Base-by-base conservation (phyloP, 2,329 filamentous ascomycete species). In the Amesomyces nigricolor region DNA sequence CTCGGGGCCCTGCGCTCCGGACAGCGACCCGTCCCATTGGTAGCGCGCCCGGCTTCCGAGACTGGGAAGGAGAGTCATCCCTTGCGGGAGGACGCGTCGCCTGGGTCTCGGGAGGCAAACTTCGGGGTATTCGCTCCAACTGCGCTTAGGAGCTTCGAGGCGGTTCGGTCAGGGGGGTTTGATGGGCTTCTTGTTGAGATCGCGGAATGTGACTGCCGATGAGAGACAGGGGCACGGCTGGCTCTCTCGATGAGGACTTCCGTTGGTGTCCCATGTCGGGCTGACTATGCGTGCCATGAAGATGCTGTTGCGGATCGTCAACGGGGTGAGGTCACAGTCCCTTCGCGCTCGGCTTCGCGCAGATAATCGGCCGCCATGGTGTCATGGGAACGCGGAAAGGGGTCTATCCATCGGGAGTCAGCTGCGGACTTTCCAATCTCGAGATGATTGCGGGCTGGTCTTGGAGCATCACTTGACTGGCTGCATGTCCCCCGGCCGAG, bases 391-490 rank as follows among this genome's bases (percentile, higher is more conserved):
- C 11, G 32, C 5, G 22, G 38, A 35, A 43, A 46, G 45, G 26
- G 30, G 39, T 14, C 54, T 57, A 45, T 35, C 49, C 42, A 46
- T 30, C 37, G 52, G 17, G 56, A 53, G 56, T 55, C 52, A 55
- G 49, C 52, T 51, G 47, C 37, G 47, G 30, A 22, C 29, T 39
- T 30, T 48, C 43, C 32, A 46, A 44, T 48, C 43, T 51, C 38
- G 37, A 22, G 38, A 49, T 50, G 46, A 51, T 43, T 32, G 44
- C 14, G 47, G 35, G 44, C 19, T 51, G 35, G 22, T 35, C 17
- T 10, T 7, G 16, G 17, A 16, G 7, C 39, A 50, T 58, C 53
- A 53, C 47, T 56, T 58, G 57, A 58, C 53, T 56, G 57, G 53
- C 49, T 56, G 57, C 57, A 53, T 51, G 4, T 51, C 16, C 13